Percentiles rank a stretch among this genome's conserved stretches.
Conservation (phyloP, 805 yeast genomes). For the Phaffomyces opuntiae region DNA sequence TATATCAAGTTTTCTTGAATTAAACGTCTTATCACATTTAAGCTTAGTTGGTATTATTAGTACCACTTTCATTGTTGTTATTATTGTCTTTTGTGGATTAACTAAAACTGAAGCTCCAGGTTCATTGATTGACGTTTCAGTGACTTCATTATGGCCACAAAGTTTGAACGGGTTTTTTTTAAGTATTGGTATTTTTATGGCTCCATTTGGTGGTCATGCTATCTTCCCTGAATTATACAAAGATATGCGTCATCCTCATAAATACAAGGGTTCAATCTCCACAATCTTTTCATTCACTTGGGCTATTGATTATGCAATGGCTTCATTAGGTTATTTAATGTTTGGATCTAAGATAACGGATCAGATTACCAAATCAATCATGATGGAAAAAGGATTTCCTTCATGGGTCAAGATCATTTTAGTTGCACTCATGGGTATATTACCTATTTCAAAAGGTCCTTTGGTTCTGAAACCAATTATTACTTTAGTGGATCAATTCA, state of each 20-base stretch:
- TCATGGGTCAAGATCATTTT: conserved; percentile 41
- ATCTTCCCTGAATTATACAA: conserved; percentile 70
- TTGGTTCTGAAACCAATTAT: conserved; percentile 66
- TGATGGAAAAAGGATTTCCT: conserved; percentile 64
- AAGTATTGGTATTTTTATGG: conserved; percentile 58
- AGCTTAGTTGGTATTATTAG: conserved; percentile 51
- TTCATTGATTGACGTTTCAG: conserved; percentile 42
- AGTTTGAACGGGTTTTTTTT: conserved; percentile 32
- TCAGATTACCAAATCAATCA: conserved; percentile 70
- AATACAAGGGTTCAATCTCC: conserved; percentile 45
- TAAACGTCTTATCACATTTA: conserved; percentile 46
- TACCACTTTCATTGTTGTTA: conserved; percentile 42
- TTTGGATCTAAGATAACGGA: conserved; percentile 64
- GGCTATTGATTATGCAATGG: conserved; percentile 53
- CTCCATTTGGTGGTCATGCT: conserved; percentile 85
- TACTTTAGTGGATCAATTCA: conserved; percentile 45
- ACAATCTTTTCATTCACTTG: conserved; percentile 54
- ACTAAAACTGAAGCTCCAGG: conserved; percentile 41
- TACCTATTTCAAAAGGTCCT: conserved; percentile 76
- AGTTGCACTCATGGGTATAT: conserved; percentile 46
- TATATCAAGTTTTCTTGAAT: conserved; percentile 45
- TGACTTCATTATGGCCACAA: conserved; percentile 35
- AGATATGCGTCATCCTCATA: conserved; percentile 67
- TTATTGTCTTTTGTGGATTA: conserved; percentile 43
- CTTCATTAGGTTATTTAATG: conserved; percentile 67